Evolutionary conservation across 805 yeast species (phyloP).

Genomic region (Nakazawaea wyomingensis): DNA sequence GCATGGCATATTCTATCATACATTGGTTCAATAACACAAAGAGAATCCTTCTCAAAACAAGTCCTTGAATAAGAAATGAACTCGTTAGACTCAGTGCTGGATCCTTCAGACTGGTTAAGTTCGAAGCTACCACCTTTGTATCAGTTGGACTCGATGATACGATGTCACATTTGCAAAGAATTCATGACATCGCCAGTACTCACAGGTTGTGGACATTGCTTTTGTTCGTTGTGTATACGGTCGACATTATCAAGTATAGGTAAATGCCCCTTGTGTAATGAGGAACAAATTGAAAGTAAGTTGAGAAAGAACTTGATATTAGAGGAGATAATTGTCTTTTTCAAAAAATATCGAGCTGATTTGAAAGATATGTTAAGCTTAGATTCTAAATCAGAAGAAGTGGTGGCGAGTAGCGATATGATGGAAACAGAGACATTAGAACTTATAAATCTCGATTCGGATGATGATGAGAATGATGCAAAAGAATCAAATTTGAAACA

Average conservation of each 20-base stretch:
- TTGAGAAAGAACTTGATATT: constrained; percentile 60
- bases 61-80: constrained; percentile 13
- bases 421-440: constrained; percentile 21
- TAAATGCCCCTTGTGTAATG: constrained; percentile 75
- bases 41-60: too few species aligned
- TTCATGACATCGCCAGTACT: constrained; percentile 72
- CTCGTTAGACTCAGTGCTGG: constrained; percentile 36
- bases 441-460: constrained; percentile 15
- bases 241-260: constrained; percentile 55
- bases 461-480: constrained; percentile 13
- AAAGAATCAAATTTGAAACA: too few species aligned
- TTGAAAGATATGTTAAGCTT: constrained; percentile 28
- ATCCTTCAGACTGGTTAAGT: constrained; percentile 65
- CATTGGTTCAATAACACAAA: too few species aligned
- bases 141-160: constrained; percentile 61
- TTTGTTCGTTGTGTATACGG: constrained; percentile 83
- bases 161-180: constrained; percentile 90
- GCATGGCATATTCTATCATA: too few species aligned
- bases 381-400: constrained; percentile 12
- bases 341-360: constrained; percentile 34
- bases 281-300: constrained; percentile 64
- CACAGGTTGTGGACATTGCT: constrained; percentile 83
- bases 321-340: constrained; percentile 66
- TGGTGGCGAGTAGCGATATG: constrained; percentile 19
- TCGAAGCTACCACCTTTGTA: constrained; percentile 51